Evolutionary conservation across 768 basidiomycete species (phyloP), one percentile per base, ranked within the genome.

Genomic region (Russula dissimulans): DNA sequence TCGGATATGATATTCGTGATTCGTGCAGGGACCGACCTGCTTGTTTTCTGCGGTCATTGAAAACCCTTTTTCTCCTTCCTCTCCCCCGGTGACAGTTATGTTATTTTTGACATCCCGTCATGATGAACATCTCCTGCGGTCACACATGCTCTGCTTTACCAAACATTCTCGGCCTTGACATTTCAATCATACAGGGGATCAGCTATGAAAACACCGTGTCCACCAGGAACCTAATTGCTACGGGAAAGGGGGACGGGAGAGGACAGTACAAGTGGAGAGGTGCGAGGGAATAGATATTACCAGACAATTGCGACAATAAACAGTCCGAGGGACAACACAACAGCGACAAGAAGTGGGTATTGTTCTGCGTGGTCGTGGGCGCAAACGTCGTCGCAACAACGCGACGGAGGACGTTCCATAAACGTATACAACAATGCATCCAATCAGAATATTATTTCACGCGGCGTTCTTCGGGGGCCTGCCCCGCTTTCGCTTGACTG

Each of bases 401-500:
- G 56, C 61, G 66, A 47, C 56, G 55, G 59, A 46, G 47, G 61
- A 60, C 56, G 61, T 62, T 62, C 56, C 59, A 63, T 62, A 71
- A 74, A 69, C 66, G 71, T 72, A 65, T 65, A 67, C 68, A 60
- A 26, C 22, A 57, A 57, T 57, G 57, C 59, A 71, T 67, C 63
- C 70, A 71, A 61, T 63, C 60, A 60, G 66, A 45, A 60, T 41
- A 58, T 39, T 59, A 42, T 51, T 49, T 59, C 56, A 54, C 29
- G 61, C 34, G 52, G 59, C 56, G 32, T 57, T 65, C 71, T 78
- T 78, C 62, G 85, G 81, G 67, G 87, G 88, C 67, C 87, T 79
- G 56, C 87, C 86, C 63, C 87, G 78, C 75, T 84, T 89, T 80
- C 79, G 87, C 79, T 83, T 83, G 58, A 72, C 67, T 67, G 74